These are phyloP conservation scores for Byssochlamys sp. DNA, from an alignment of 2,329 filamentous ascomycete genomes.

Conservation along the genomic window DNA sequence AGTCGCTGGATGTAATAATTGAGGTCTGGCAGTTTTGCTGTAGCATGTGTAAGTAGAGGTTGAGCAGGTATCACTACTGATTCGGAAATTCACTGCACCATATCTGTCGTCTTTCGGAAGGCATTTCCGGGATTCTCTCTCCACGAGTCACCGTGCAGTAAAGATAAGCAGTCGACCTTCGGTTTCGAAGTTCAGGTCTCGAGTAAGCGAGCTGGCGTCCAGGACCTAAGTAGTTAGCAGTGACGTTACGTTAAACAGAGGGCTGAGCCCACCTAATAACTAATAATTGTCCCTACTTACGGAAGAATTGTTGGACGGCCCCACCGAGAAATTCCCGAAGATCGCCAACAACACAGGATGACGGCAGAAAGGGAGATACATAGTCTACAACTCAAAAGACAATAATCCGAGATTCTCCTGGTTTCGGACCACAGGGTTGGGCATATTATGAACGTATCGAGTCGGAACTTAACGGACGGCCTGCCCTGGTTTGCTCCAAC, in stretches of 20 bases:
- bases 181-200: too few species aligned
- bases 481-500: not conserved
- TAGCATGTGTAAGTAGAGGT: too few species aligned
- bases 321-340: not conserved
- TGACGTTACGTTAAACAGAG: not conserved
- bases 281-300: not conserved
- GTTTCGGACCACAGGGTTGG: not conserved
- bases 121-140: too few species aligned
- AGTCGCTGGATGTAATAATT: too few species aligned
- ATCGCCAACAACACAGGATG: not conserved
- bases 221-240: not conserved
- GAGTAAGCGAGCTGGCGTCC: too few species aligned
- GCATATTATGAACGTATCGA: not conserved
- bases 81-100: too few species aligned
- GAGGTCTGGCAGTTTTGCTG: too few species aligned
- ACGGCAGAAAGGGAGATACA: not conserved
- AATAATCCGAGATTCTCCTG: not conserved
- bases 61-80: too few species aligned
- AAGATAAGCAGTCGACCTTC: too few species aligned
- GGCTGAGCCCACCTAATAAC: not conserved
- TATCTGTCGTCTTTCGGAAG: too few species aligned
- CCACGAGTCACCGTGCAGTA: too few species aligned
- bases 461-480: not conserved
- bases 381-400: not conserved
- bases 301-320: not conserved